These are phyloP conservation scores for Aspergillus hiratsukae DNA, from an alignment of 2,329 filamentous ascomycete species.

Conservation along the genomic window DNA sequence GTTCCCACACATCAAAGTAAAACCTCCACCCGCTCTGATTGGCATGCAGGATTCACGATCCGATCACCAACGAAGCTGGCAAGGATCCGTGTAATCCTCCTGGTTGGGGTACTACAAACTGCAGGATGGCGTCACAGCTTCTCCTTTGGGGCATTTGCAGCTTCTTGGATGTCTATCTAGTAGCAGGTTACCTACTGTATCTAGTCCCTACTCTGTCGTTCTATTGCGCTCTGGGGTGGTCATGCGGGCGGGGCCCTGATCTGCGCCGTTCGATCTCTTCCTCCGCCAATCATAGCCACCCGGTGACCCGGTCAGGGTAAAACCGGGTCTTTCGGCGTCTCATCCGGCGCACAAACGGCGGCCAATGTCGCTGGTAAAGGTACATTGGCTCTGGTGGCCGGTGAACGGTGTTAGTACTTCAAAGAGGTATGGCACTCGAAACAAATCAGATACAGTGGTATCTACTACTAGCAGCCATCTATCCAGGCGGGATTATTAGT, in stretches of 20 bases:
- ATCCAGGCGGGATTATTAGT: no score
- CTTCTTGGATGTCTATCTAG: not conserved
- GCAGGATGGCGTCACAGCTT: constrained; percentile 21
- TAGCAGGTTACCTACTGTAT: not conserved
- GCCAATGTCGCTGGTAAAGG: no score
- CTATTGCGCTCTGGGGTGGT: not conserved
- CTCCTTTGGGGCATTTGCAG: constrained; percentile 20
- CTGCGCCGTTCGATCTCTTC: not conserved
- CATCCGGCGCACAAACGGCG: not conserved
- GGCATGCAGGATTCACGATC: constrained; percentile 2
- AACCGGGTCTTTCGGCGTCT: not conserved
- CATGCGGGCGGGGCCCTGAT: not conserved
- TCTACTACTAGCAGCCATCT: not conserved
- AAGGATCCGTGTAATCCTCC: not conserved
- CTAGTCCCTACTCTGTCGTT: not conserved
- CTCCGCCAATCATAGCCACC: not conserved
- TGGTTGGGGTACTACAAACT: constrained; percentile 6
- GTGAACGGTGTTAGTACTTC: not conserved
- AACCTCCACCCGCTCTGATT: not conserved
- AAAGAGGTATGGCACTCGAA: not conserved
- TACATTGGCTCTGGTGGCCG: not conserved
- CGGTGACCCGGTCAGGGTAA: not conserved
- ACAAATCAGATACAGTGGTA: not conserved
- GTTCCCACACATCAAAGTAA: not conserved
- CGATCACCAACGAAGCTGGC: constrained; percentile 1